Base-by-base conservation (phyloP, 495 filamentous ascomycete genomes). In the Friedmanniomyces simplex region DNA sequence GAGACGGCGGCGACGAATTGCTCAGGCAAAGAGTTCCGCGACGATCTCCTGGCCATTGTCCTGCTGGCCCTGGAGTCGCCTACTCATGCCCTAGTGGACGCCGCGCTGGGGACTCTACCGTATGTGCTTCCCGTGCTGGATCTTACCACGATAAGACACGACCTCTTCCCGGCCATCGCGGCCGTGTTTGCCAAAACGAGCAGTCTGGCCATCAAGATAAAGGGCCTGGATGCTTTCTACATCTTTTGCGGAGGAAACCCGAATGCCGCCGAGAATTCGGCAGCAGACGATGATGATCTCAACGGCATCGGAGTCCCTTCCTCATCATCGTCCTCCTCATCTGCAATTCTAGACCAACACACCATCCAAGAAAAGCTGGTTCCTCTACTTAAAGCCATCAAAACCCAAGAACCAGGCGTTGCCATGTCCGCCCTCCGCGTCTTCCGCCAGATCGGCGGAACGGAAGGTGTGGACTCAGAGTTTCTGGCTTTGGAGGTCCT, bases 311-410 rank as follows among this genome's bases (percentile, higher is more conserved):
- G 52, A 21, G 28, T 50, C 8, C 43, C 46, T 16, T 49, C 18
- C 25, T 32, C 25, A 47, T 50, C 55, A 36, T 26, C 50, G 42
- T n/a, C 54, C 72, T 73, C 32, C 82, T 81, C 26, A 81, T 79
- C 2, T 14, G 87, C 88, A 1, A 89, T 89, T 18, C 75, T 98
- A 32, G 93, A 98, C 71, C 97, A 97, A 68, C 96, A 89, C 63
- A 96, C 93, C 1, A 87, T 97, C 63, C 94, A 98, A 66, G 93
- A 97, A 67, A 96, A 95, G 71, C 83, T 98, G 16, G 79, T 97
- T 3, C 93, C 93, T 0, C 75, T 96, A 4, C 77, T 98, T 53
- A 89, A 87, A 65, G 89, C 74, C 0, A 97, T 98, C 69, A 97
- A 97, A 68, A 98, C 93, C 0, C 96, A 94, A 65, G 93, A 98